Conservation (phyloP, 2,329 filamentous ascomycete species). For the Clarireedia paspali region DNA sequence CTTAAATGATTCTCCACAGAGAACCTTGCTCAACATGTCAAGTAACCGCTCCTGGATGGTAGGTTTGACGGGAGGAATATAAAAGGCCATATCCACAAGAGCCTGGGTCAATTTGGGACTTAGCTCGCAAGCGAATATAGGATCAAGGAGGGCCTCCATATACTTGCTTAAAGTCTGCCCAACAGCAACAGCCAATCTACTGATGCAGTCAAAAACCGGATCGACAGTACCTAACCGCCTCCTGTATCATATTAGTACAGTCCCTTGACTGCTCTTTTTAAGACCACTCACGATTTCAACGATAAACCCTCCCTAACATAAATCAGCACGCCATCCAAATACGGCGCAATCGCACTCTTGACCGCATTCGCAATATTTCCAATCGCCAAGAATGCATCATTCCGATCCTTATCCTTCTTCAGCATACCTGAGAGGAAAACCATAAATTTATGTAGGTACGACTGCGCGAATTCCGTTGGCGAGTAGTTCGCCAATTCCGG, state of each 20-base stretch:
- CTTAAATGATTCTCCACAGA: conserved; percentile 87
- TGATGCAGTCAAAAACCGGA: conserved; percentile 95
- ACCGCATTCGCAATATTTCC: conserved; percentile 95
- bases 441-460: conserved; percentile 94
- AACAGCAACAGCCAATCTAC: conserved; percentile 88
- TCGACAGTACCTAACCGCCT: conserved; percentile 42
- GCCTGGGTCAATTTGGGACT: conserved; percentile 92
- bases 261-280: background rate
- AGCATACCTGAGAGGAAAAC: conserved; percentile 88
- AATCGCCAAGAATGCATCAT: conserved; percentile 91
- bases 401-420: conserved; percentile 89
- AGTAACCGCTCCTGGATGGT: conserved; percentile 90
- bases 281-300: conserved; percentile 58
- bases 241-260: conserved; percentile 30
- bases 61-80: conserved; percentile 88
- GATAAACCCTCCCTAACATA: conserved; percentile 89
- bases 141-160: conserved; percentile 90
- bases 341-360: conserved; percentile 88
- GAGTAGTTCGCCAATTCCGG: conserved; percentile 90
- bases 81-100: conserved; percentile 96
- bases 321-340: conserved; percentile 87
- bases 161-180: conserved; percentile 97
- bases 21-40: conserved; percentile 88
- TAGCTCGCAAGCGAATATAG: conserved; percentile 93
- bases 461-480: conserved; percentile 78